phyloP scores from a whole-genome alignment of 805 yeast genomes.

The Wickerhamomyces sydowiorum region DNA sequence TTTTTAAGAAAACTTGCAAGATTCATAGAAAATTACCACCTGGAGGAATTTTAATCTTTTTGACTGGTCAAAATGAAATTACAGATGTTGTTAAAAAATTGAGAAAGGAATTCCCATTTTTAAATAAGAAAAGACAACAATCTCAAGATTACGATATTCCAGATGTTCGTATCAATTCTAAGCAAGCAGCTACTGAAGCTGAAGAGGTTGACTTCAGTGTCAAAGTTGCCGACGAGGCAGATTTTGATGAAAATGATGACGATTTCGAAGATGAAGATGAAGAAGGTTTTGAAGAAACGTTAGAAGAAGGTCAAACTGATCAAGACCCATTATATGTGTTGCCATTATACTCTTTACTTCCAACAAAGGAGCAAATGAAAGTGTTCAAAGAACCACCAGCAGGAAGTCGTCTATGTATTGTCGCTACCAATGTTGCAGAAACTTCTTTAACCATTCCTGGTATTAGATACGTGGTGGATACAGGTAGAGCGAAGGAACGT shows the following conservation, averaged over 20 bases:
- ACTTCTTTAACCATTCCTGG: slow-evolving; percentile 96
- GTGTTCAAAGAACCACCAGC: slow-evolving; percentile 83
- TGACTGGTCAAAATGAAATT: slow-evolving; percentile 95
- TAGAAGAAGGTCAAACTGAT: slow-evolving; percentile 65
- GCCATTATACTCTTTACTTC: slow-evolving; percentile 87
- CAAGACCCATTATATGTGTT: slow-evolving; percentile 82
- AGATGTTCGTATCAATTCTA: slow-evolving; percentile 46
- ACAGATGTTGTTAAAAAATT: slow-evolving; percentile 65
- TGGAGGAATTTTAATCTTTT: slow-evolving; percentile 86
- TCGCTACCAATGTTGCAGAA: slow-evolving; percentile 97
- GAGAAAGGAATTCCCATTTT: slow-evolving; percentile 61
- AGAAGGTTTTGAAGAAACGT: slow-evolving; percentile 61
- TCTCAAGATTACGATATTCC: slow-evolving; percentile 29
- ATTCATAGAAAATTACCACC: slow-evolving; percentile 85
- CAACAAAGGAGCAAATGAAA: slow-evolving; percentile 93
- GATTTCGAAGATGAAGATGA: slow-evolving; percentile 41
- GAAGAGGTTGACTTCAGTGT: slow-evolving; percentile 83
- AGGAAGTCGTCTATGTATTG: slow-evolving; percentile 83
- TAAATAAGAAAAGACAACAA: slow-evolving; percentile 19
- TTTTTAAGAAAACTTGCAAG: slow-evolving; percentile 76
- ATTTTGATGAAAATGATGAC: slow-evolving; percentile 30
- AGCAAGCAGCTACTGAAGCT: slow-evolving; percentile 68
- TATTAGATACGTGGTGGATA: slow-evolving; percentile 88
- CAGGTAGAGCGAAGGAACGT: slow-evolving; percentile 91
- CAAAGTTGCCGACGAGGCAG: slow-evolving; percentile 26